Percentiles rank a stretch among this genome's conserved stretches.
These are phyloP conservation scores for Aspergillus alliaceus DNA, from an alignment of 2,329 filamentous ascomycete species.

Conservation along the genomic window DNA sequence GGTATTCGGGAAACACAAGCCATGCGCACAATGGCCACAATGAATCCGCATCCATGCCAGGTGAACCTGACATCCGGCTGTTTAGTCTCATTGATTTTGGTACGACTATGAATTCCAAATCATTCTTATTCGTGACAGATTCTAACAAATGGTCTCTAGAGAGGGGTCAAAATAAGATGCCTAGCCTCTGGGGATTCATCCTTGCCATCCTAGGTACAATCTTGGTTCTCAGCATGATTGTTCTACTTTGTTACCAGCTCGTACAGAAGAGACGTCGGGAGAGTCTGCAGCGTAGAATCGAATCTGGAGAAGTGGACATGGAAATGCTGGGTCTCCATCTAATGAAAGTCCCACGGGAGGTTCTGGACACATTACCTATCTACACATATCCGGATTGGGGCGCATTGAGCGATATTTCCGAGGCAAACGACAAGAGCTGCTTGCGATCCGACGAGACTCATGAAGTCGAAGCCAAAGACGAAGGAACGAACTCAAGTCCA, in stretches of 20 bases:
- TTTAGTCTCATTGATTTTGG: conserved; percentile 51
- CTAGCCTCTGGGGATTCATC: conserved; percentile 79
- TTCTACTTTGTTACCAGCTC: conserved; percentile 73
- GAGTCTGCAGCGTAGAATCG: conserved; percentile 68
- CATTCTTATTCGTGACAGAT: not conserved
- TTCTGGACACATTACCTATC: conserved; percentile 73
- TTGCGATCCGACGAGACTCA: not conserved
- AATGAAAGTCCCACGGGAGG: conserved; percentile 69
- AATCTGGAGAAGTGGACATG: conserved; percentile 77
- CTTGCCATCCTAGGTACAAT: conserved; percentile 80
- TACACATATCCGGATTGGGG: conserved; percentile 65
- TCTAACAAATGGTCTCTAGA: conserved; percentile 12
- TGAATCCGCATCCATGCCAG: not conserved
- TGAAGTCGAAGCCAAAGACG: not conserved
- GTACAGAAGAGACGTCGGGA: conserved; percentile 71
- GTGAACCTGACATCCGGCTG: conserved; percentile 37
- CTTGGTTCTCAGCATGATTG: conserved; percentile 61
- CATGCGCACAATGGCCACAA: conserved; percentile 37
- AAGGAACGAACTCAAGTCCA: not conserved
- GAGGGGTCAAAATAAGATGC: conserved; percentile 46
- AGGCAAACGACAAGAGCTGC: not conserved
- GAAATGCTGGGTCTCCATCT: conserved; percentile 83
- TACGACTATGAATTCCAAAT: conserved; percentile 18
- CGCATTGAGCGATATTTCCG: not conserved
- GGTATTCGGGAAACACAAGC: conserved; percentile 76